Conservation (phyloP, 495 filamentous ascomycete genomes). For the Daldinia grandis region DNA sequence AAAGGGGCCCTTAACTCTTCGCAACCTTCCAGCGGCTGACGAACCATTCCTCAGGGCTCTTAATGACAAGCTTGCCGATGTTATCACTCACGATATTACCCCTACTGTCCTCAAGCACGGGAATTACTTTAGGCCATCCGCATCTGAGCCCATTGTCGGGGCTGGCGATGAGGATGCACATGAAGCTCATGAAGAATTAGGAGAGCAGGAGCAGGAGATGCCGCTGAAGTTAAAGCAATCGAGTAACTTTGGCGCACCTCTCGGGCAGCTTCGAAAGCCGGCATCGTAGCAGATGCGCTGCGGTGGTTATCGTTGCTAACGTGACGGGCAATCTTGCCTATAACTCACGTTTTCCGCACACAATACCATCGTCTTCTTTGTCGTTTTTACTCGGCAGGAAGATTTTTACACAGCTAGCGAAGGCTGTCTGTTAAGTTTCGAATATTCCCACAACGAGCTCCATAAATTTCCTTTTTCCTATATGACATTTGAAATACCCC, state of each 20-base stretch:
- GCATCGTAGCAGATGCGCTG: slow-evolving; percentile 4
- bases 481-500: slow-evolving; percentile 35
- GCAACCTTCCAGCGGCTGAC: slow-evolving; percentile 57
- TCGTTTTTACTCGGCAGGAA: background rate
- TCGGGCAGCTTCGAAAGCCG: slow-evolving; percentile 35
- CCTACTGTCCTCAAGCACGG: slow-evolving; percentile 52
- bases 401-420: slow-evolving; percentile 8
- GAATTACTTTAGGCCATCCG: background rate
- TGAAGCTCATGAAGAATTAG: slow-evolving; percentile 24
- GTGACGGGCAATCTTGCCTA: background rate
- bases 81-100: slow-evolving; percentile 46
- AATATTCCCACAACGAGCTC: background rate
- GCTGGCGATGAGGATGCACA: slow-evolving; percentile 22
- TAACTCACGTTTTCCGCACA: slow-evolving; percentile 15
- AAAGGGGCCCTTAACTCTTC: slow-evolving; percentile 55
- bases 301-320: background rate
- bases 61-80: slow-evolving; percentile 54
- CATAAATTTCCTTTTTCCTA: slow-evolving; percentile 16
- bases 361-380: slow-evolving; percentile 1
- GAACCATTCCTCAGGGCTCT: slow-evolving; percentile 56
- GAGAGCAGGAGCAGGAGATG: slow-evolving; percentile 58
- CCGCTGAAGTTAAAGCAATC: slow-evolving; percentile 65
- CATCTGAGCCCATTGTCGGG: slow-evolving; percentile 1
- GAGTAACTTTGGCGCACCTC: slow-evolving; percentile 66
- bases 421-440: background rate